Evolutionary conservation across 2,329 filamentous ascomycete genomes (phyloP).

Genomic region (Penicillium brasilianum): DNA sequence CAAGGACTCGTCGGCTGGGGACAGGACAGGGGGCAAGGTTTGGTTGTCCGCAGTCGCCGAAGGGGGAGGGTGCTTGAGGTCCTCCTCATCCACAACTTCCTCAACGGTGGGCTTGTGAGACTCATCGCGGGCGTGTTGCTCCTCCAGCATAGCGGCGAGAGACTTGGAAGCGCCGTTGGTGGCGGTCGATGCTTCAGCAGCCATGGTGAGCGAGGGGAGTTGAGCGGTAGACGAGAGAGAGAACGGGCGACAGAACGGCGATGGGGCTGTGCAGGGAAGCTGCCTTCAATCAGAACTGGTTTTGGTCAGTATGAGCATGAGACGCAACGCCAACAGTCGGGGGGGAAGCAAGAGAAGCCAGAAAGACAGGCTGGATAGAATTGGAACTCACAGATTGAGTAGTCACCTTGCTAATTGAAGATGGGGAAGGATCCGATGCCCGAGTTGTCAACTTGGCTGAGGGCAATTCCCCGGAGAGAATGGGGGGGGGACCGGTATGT

Average conservation of each 20-base stretch:
- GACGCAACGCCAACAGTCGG: background rate
- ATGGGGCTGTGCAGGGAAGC: conserved; percentile 15
- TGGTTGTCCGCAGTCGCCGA: conserved; percentile 49
- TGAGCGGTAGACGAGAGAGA: conserved; percentile 14
- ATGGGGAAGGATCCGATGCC: conserved; percentile 9
- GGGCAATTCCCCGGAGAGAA: conserved; percentile 18
- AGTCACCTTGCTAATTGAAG: conserved; percentile 15
- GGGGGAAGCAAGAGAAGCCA: background rate
- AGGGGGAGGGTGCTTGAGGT: conserved; percentile 62
- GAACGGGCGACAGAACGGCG: conserved; percentile 4
- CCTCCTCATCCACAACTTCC: conserved; percentile 80
- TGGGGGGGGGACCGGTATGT: conserved; percentile 12
- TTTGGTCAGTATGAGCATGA: conserved; percentile 23
- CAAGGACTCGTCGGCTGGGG: conserved; percentile 27
- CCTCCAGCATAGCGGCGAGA: conserved; percentile 59
- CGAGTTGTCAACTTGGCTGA: conserved; percentile 11
- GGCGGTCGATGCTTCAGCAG: conserved; percentile 39
- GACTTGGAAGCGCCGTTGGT: conserved; percentile 48
- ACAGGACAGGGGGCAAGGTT: conserved; percentile 30
- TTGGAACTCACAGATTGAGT: conserved; percentile 15
- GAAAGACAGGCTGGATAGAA: background rate
- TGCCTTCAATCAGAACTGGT: conserved; percentile 26
- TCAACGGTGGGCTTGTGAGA: conserved; percentile 73
- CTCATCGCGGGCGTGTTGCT: conserved; percentile 59
- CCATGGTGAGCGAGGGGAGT: conserved; percentile 34